These are phyloP conservation scores for Trichosanthes cucumerina DNA, from an alignment of 306 rosid genomes.

Conservation along the genomic window DNA sequence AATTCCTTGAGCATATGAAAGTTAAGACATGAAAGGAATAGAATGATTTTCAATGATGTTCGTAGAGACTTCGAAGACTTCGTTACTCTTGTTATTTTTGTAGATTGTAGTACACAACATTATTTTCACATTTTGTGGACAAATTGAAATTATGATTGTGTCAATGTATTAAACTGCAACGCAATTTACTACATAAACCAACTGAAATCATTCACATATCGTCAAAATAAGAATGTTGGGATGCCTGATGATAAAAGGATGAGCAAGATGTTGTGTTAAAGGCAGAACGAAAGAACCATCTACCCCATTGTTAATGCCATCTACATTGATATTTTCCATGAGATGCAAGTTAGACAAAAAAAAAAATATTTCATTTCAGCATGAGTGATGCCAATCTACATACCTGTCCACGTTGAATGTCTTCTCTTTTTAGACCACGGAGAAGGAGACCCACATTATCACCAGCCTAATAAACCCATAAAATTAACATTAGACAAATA, in stretches of 20 bases:
- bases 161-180: neutral
- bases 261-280: neutral
- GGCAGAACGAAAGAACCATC: neutral
- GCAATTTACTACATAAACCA: neutral
- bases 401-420: constrained; percentile 95
- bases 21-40: neutral
- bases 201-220: neutral
- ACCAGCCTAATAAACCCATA: constrained; percentile 54
- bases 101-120: neutral
- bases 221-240: neutral
- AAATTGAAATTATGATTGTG: neutral
- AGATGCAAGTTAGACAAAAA: neutral
- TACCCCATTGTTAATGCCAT: neutral
- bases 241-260: neutral
- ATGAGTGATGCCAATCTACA: constrained; percentile 12
- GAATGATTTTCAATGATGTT: neutral
- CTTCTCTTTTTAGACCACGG: constrained; percentile 93
- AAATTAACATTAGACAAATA: neutral
- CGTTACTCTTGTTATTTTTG: neutral
- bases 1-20: neutral
- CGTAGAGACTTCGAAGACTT: neutral
- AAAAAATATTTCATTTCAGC: neutral
- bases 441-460: constrained; percentile 99
- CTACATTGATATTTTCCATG: neutral
- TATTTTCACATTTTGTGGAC: neutral